A percentile compares a stretch with the other conserved stretches of the same genome.
These are phyloP conservation scores for Coemansia sp. DNA, from an alignment of 371 early-diverging fungal species.

Conservation along the genomic window DNA sequence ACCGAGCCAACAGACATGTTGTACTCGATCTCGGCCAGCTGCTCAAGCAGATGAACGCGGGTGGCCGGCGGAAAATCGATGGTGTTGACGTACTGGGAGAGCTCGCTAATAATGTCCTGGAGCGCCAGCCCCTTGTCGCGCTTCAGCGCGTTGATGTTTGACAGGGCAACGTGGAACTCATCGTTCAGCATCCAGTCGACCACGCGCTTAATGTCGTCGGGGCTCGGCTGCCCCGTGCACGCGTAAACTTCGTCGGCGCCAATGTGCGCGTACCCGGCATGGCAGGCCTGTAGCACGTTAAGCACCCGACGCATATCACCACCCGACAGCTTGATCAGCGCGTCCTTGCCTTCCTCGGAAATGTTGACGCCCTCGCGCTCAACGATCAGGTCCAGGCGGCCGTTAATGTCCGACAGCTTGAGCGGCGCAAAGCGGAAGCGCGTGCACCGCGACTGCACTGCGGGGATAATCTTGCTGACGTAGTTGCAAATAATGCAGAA, in stretches of 20 bases:
- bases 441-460: slow-evolving; percentile 98
- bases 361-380: slow-evolving; percentile 79
- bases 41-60: slow-evolving; percentile 67
- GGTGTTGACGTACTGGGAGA: slow-evolving; percentile 61
- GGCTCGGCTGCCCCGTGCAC: slow-evolving; percentile 90
- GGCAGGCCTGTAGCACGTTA: slow-evolving; percentile 90
- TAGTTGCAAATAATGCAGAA: slow-evolving; percentile 99
- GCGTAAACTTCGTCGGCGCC: slow-evolving; percentile 80
- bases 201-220: slow-evolving; percentile 80
- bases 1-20: slow-evolving; percentile 76
- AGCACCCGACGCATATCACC: slow-evolving; percentile 98
- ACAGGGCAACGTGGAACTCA: slow-evolving; percentile 75
- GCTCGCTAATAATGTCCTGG: slow-evolving; percentile 80
- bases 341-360: slow-evolving; percentile 76
- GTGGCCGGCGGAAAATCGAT: slow-evolving; percentile 70
- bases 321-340: slow-evolving; percentile 74
- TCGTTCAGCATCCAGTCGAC: slow-evolving; percentile 77
- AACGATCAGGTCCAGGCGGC: slow-evolving; percentile 72
- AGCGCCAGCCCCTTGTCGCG: slow-evolving; percentile 84
- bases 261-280: slow-evolving; percentile 78
- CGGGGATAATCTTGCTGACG: slow-evolving; percentile 97
- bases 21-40: slow-evolving; percentile 88
- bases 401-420: slow-evolving; percentile 68
- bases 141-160: slow-evolving; percentile 70
- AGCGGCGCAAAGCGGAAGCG: slow-evolving; percentile 97